Evolutionary conservation across 306 rosid species (phyloP).

Genomic region (Cucumis hystrix): DNA sequence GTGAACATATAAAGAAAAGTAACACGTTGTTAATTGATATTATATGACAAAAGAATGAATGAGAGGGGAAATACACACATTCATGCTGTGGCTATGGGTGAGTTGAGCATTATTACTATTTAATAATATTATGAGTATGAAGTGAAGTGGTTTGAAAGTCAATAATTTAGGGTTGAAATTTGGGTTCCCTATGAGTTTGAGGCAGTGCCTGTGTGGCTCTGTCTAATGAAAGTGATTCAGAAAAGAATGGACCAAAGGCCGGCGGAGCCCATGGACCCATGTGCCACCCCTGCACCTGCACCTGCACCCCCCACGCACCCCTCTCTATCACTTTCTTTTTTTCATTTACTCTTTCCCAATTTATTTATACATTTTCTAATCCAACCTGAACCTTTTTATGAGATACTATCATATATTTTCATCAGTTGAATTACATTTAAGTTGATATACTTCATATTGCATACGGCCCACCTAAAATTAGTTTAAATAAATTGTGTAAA

Average conservation of each 20-base stretch:
- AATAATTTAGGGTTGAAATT: not conserved
- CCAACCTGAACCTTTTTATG: too few relatives aligned
- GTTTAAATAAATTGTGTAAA: too few relatives aligned
- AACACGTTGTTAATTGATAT: too few relatives aligned
- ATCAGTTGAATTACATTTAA: too few relatives aligned
- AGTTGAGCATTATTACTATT: not conserved
- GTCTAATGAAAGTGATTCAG: not conserved
- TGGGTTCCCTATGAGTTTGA: not conserved
- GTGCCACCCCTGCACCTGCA: not conserved
- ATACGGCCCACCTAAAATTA: too few relatives aligned
- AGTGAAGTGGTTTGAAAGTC: not conserved
- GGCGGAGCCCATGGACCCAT: conserved; percentile 1
- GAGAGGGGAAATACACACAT: not conserved
- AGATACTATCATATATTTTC: too few relatives aligned
- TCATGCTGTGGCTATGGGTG: not conserved
- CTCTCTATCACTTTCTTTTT: not conserved
- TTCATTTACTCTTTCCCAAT: too few relatives aligned
- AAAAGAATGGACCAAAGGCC: not conserved
- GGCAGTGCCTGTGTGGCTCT: not conserved
- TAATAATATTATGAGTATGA: too few relatives aligned
- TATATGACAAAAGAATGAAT: too few relatives aligned
- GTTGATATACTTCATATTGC: too few relatives aligned
- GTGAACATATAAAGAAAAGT: too few relatives aligned
- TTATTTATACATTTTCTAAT: too few relatives aligned
- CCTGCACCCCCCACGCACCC: not conserved